These are phyloP conservation scores for Prunus davidiana DNA, from an alignment of 306 rosid genomes.

Conservation along the genomic window DNA sequence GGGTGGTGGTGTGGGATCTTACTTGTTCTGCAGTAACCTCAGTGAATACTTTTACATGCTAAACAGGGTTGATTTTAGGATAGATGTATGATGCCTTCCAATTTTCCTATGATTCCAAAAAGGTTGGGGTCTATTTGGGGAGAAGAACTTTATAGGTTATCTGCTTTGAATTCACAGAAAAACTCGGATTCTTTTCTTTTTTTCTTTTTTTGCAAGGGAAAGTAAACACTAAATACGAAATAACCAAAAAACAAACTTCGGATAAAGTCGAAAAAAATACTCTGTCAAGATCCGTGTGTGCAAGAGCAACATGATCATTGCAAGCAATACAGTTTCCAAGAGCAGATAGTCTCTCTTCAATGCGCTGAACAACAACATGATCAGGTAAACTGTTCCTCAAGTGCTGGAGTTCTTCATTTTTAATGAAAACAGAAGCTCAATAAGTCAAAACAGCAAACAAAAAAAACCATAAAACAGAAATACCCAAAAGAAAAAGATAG, in stretches of 20 bases:
- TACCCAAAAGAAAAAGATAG: background rate
- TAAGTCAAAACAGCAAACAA: background rate
- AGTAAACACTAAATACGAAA: background rate
- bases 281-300: constrained; percentile 94
- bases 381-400: constrained; percentile 93
- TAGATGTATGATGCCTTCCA: background rate
- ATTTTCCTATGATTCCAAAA: background rate
- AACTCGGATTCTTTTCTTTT: background rate
- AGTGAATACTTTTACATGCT: background rate
- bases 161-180: background rate
- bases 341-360: constrained; percentile 88
- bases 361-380: constrained; percentile 83
- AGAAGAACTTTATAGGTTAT: background rate
- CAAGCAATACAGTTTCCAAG: constrained; percentile 92
- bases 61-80: background rate
- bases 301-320: constrained; percentile 91
- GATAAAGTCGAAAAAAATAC: constrained; percentile 30
- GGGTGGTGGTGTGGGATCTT: background rate
- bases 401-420: constrained; percentile 81
- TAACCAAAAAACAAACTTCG: background rate
- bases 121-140: background rate
- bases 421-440: constrained; percentile 3
- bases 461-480: background rate
- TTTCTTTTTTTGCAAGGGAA: background rate
- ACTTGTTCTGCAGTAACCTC: background rate